Base-by-base conservation (phyloP, 2,329 filamentous ascomycete genomes). In the Cladosporium sp. region DNA sequence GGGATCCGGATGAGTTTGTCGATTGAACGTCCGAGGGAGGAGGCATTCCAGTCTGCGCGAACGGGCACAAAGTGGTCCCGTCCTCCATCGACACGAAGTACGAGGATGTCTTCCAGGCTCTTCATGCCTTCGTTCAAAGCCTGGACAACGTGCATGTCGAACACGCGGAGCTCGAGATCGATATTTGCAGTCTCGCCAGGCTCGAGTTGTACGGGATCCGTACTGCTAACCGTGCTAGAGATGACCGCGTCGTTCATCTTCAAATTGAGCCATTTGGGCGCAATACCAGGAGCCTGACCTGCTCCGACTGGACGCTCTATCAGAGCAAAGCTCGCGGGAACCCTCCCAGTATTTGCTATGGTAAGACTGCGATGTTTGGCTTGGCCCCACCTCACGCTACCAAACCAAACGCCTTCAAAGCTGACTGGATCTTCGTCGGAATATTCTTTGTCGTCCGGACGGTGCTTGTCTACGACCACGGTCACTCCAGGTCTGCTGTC, bases 31-130 rank as follows among this genome's bases (percentile, higher is more conserved):
- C 88, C 89, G 43, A 97, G 88, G 60, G 84, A 88, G 0, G 89
- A 89, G 7, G 87, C 86, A 3, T 85, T 73, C 92, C 93, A 99
- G 1, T 71, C 74, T 0, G 81, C 93, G 19, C 80, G 83, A 0
- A 96, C 76, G 0, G 90, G 86, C 34, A 99, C 82, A 64, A 99
- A 99, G 64, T 97, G 88, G 61, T 99, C 93, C 42, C 90, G 80
- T 1, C 95, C 95, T 47, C 86, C 82, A 9, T 83, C 78, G 4
- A 99, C 88, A 1, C 90, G 84, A 7, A 99, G 76, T 2, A 99
- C 85, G 7, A 99, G 75, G 3, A 99, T 84, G 57, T 97, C 90
- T 55, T 97, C 92, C 0, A 99, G 73, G 7, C 73, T 73, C 3
- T 74, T 66, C 1, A 76, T 74, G 13, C 80, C 82, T 48, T 85